Evolutionary conservation across 345 rosid genomes (phyloP).

Genomic region (Linum tenue): DNA sequence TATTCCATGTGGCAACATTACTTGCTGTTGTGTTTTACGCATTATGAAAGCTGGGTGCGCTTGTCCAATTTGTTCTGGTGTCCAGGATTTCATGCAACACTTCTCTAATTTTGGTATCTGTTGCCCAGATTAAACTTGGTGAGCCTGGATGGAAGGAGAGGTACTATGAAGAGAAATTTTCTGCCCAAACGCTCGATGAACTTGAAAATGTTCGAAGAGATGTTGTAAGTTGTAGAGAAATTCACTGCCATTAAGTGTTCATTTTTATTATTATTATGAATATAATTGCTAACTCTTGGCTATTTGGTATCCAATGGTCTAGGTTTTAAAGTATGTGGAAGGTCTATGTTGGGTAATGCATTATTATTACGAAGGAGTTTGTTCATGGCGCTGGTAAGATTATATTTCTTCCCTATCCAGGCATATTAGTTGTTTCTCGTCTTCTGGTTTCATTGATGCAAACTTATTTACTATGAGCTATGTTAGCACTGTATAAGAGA

Average conservation of each 20-base stretch:
- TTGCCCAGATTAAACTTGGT: slow-evolving; percentile 57
- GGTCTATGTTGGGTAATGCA: slow-evolving; percentile 98
- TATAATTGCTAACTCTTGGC: slow-evolving; percentile 2
- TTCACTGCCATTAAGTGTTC: slow-evolving; percentile 5
- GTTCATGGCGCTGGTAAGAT: slow-evolving; percentile 95
- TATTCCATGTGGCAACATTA: neutral
- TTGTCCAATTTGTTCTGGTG: neutral
- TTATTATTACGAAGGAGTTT: slow-evolving; percentile 92
- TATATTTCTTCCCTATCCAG: neutral
- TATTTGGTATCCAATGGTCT: slow-evolving; percentile 18
- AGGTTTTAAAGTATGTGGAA: slow-evolving; percentile 78
- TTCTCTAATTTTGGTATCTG: slow-evolving; percentile 10
- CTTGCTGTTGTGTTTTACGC: neutral
- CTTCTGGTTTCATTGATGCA: neutral
- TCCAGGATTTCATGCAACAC: neutral
- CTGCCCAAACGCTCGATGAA: slow-evolving; percentile 51
- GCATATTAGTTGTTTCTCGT: neutral
- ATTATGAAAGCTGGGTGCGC: neutral
- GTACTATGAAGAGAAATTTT: slow-evolving; percentile 81
- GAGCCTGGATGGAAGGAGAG: slow-evolving; percentile 91
- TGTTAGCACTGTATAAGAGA: neutral
- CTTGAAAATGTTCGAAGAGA: slow-evolving; percentile 64
- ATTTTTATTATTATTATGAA: neutral
- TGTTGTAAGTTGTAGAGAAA: slow-evolving; percentile 52
- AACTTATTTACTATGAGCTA: neutral